Percentiles rank a stretch among this genome's conserved stretches.
Evolutionary conservation across 441 rosid genomes (phyloP).

Genomic region (Breynia disticha): DNA sequence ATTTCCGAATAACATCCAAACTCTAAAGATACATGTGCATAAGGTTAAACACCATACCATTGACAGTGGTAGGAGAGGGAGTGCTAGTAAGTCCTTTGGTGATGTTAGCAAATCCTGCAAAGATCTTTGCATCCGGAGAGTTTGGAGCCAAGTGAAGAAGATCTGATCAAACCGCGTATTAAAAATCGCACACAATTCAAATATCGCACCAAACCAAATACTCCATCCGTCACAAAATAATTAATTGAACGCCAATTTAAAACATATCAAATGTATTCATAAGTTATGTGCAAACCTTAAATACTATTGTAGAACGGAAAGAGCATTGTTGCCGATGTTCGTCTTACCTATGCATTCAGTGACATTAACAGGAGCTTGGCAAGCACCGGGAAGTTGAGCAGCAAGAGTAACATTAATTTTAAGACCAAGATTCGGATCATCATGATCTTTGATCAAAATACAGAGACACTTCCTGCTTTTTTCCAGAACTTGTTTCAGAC

Average conservation of each 20-base stretch:
- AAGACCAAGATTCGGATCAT: conserved; percentile 65
- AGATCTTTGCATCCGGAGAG: conserved; percentile 56
- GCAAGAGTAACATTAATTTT: conserved; percentile 56
- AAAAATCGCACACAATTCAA: not conserved
- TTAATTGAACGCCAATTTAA: too few relatives aligned
- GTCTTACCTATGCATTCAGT: conserved; percentile 51
- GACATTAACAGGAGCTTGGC: conserved; percentile 42
- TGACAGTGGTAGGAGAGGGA: conserved; percentile 18
- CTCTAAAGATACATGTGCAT: not conserved
- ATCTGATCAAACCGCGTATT: conserved; percentile 24
- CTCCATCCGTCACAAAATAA: too few relatives aligned
- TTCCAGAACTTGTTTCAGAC: conserved; percentile 45
- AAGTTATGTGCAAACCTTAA: not conserved
- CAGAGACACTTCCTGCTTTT: conserved; percentile 73
- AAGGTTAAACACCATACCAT: conserved; percentile 18
- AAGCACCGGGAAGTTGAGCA: conserved; percentile 45
- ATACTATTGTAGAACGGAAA: not conserved
- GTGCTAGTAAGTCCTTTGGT: conserved; percentile 13
- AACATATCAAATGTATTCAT: not conserved
- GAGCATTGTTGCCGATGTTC: too few relatives aligned
- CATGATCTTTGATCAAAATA: conserved; percentile 49
- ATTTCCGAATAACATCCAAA: too few relatives aligned
- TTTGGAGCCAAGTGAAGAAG: conserved; percentile 54
- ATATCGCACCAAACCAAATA: not conserved
- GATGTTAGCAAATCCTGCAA: conserved; percentile 39